Base-by-base conservation (phyloP, 768 basidiomycete genomes). In the Kwoniella bestiolae region DNA sequence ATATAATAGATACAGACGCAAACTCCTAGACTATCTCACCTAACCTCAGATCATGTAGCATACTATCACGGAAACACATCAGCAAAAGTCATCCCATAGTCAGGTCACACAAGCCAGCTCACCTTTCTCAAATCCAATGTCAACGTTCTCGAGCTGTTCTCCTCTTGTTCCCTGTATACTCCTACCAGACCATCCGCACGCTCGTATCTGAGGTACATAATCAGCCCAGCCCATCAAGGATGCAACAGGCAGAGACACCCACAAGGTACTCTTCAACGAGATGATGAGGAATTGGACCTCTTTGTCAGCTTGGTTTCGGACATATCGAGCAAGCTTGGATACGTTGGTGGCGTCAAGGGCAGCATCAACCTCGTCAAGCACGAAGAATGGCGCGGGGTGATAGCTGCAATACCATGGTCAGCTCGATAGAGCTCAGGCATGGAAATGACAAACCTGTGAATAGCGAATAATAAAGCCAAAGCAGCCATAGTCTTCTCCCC, bases 271-370 rank as follows among this genome's bases (percentile, higher is more conserved):
- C 81, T 98, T 98, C 79, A 98, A 84, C 79, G 92, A 94, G 84
- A 99, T 99, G 61, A 98, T 94, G 63, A 99, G 87, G 80, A 97
- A 98, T 80, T 97, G 94, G 85, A 97, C 95, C 1, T 84, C 80
- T 49, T 89, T 86, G 0, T 91, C 91, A 2, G 93, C 88, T 69
- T 94, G 92, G 12, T 86, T 82, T 2, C 91, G 87, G 70, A 96
- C 94, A 77, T 97, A 99, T 69, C 91, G 90, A 12, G 95, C 95
- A 34, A 98, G 88, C 79, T 94, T 92, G 38, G 92, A 91, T 3
- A 97, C 95, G 70, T 99, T 98, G n/a, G 94, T 96, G 79, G 97
- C 95, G 83, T 98, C 95, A 44, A 98, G 85, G 0, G 96, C 95
- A 11, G 96, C 96, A 71, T 98, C 95, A 26, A 71, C 93, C 82